Evolutionary conservation across 2,329 filamentous ascomycete species (phyloP).

Genomic region (Stemphylium beticola): DNA sequence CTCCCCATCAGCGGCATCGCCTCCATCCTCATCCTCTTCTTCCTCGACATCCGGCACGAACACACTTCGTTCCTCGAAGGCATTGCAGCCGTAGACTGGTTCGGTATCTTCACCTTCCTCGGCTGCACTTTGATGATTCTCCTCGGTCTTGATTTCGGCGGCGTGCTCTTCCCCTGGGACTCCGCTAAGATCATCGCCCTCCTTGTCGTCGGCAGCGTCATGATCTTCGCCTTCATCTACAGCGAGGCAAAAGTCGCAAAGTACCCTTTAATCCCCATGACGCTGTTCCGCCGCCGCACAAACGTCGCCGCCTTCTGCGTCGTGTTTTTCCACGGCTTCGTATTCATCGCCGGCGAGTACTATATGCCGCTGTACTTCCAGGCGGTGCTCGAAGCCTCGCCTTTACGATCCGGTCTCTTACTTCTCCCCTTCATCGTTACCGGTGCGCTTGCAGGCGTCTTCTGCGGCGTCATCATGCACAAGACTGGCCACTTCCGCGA

Average conservation of each 20-base stretch:
- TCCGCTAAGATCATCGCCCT: constrained; percentile 62
- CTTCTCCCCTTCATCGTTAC: constrained; percentile 64
- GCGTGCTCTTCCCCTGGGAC: constrained; percentile 60
- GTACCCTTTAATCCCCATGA: constrained; percentile 72
- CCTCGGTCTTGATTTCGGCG: constrained; percentile 62
- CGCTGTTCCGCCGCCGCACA: constrained; percentile 63
- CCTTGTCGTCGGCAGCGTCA: constrained; percentile 58
- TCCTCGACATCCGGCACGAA: constrained; percentile 63
- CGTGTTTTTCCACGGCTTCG: constrained; percentile 57
- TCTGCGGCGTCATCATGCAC: constrained; percentile 56
- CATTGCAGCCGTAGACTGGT: constrained; percentile 61
- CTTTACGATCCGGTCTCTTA: constrained; percentile 66
- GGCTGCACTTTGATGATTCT: constrained; percentile 60
- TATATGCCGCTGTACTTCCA: constrained; percentile 79
- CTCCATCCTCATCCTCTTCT: constrained; percentile 58
- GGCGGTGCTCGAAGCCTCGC: constrained; percentile 66
- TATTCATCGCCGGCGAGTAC: constrained; percentile 65
- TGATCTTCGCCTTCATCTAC: constrained; percentile 61
- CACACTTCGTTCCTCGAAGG: constrained; percentile 57
- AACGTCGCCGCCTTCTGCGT: constrained; percentile 64
- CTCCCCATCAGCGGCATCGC: constrained; percentile 58
- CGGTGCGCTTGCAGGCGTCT: constrained; percentile 54
- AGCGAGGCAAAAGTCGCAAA: constrained; percentile 69
- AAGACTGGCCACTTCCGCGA: constrained; percentile 53
- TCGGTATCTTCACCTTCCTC: constrained; percentile 59